Conservation (phyloP, 257 asterid species). For the Parsonsia alboflavescens region DNA sequence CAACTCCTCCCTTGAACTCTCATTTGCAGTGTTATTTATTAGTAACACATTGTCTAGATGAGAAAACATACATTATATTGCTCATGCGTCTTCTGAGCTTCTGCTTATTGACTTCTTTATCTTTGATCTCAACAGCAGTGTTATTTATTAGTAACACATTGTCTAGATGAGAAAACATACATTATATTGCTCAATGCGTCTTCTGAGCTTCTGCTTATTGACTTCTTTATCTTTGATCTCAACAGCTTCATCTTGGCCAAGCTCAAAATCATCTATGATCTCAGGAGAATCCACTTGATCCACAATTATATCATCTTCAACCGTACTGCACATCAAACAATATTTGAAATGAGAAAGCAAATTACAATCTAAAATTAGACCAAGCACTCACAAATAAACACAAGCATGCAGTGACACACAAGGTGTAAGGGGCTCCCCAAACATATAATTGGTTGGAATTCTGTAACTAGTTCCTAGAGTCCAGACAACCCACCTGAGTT, state of each 20-base stretch:
- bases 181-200: slow-evolving; percentile 69
- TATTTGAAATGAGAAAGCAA: slow-evolving; percentile 5
- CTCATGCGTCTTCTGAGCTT: slow-evolving; percentile 72
- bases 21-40: background rate
- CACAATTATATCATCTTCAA: slow-evolving; percentile 78
- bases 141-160: no score
- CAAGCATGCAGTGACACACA: background rate
- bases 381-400: background rate
- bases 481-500: no score
- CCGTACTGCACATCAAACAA: slow-evolving; percentile 52
- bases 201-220: slow-evolving; percentile 74
- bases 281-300: slow-evolving; percentile 82
- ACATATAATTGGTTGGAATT: background rate
- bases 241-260: slow-evolving; percentile 72
- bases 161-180: slow-evolving; percentile 29
- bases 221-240: slow-evolving; percentile 86
- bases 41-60: background rate
- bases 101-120: slow-evolving; percentile 77
- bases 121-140: slow-evolving; percentile 71
- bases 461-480: background rate
- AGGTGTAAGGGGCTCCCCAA: background rate
- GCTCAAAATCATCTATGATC: slow-evolving; percentile 86
- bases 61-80: slow-evolving; percentile 55
- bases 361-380: background rate
- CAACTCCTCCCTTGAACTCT: no score